Evolutionary conservation across 1,139 yeast species (phyloP), one percentile per base, ranked within the genome.

Genomic region (Zygoascus meyerae): DNA sequence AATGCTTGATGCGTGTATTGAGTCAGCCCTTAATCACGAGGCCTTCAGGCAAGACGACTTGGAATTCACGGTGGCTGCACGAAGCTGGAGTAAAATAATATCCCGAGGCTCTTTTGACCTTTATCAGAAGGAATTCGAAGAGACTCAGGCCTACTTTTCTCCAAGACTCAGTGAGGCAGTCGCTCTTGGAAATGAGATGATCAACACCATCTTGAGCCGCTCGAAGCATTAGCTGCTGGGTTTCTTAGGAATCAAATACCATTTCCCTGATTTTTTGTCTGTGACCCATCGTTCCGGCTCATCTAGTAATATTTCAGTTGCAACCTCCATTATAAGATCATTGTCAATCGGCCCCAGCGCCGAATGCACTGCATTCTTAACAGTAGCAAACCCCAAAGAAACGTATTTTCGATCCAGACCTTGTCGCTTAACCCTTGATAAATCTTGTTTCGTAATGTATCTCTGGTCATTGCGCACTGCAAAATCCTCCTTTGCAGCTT

Each of bases 181-280:
- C 56, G 78, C 77, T 38, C 73, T 89, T 42, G 97, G 98, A n/a
- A 92, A 92, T 66, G 95, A 86, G 55, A 92, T 92, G 98, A 86
- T 92, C 53, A 80, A 78, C 62, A 86, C 90, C n/a, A 90, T 90
- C 43, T 68, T 82, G 42, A 49, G 55, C 31, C 56, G 7, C 26
- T 21, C 26, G 4, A 21, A 21, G 26, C 26, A 21, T 21, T 21
- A 21, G 26, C 7, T 7, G 7, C 26, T 7, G 26, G 26, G 4
- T 21, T 21, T 21, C 7, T 21, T 21, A 21, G 26, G 26, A 21
- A 21, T 21, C 7, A 21, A 21, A 21, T 21, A 21, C 26, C 26
- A 21, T 7, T 21, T 21, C 26, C 26, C 26, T 21, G 26, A 21
- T 21, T 21, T 21, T 7, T 21, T 21, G 7, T 21, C 26, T 4